A percentile compares a stretch with the other conserved stretches of the same genome.
These are phyloP conservation scores for Ogataea methanolica DNA, from an alignment of 805 yeast species.

Conservation along the genomic window DNA sequence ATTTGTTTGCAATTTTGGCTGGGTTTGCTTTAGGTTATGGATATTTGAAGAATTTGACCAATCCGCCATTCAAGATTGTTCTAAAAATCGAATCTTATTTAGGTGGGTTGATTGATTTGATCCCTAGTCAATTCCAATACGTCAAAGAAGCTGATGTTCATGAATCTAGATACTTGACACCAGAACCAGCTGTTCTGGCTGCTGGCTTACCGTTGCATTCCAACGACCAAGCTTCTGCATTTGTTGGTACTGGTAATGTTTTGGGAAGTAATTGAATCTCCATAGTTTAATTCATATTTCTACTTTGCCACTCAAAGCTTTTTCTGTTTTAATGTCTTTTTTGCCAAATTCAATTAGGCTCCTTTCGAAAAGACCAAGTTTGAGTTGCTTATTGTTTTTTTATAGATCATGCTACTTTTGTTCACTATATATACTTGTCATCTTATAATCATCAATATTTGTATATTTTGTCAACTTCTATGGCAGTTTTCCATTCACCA, in stretches of 20 bases:
- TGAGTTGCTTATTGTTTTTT: too few relatives aligned
- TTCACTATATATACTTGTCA: too few relatives aligned
- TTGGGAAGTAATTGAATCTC: conserved; percentile 15
- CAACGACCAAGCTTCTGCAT: not conserved
- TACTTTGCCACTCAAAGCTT: too few relatives aligned
- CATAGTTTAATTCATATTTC: not conserved
- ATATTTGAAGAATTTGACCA: conserved; percentile 48
- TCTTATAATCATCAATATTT: too few relatives aligned
- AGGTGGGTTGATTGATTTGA: conserved; percentile 42
- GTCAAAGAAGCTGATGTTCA: conserved; percentile 58
- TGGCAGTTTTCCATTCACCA: too few relatives aligned
- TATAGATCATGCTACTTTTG: too few relatives aligned
- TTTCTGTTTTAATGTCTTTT: too few relatives aligned
- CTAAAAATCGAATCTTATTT: conserved; percentile 60
- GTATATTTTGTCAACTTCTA: too few relatives aligned
- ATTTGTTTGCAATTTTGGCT: conserved; percentile 57
- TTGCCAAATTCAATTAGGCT: too few relatives aligned
- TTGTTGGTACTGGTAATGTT: conserved; percentile 23
- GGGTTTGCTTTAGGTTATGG: conserved; percentile 65
- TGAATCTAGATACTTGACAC: conserved; percentile 14
- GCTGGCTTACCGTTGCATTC: conserved; percentile 18
- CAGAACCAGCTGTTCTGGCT: conserved; percentile 5
- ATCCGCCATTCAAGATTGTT: conserved; percentile 63
- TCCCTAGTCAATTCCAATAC: conserved; percentile 51
- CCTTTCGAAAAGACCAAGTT: too few relatives aligned